These are phyloP conservation scores for Spirogloea muscicola DNA, from an alignment of 139 green algal species.

Conservation along the genomic window DNA sequence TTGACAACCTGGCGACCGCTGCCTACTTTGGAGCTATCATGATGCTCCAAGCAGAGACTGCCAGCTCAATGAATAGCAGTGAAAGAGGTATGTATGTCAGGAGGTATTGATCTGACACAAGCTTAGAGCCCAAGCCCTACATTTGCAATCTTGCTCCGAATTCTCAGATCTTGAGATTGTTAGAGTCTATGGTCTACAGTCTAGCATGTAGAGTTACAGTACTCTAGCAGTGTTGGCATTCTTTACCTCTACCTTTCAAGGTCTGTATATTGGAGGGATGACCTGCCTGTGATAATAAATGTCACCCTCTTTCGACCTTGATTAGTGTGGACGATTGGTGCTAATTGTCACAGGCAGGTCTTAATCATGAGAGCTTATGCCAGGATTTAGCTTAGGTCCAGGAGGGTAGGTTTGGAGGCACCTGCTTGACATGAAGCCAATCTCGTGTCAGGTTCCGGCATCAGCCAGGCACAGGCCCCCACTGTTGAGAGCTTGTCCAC, in stretches of 20 bases:
- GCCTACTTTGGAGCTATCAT: constrained; percentile 36
- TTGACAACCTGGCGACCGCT: constrained; percentile 45
- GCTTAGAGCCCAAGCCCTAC: too few relatives aligned
- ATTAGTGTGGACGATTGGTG: too few relatives aligned
- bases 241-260: too few relatives aligned
- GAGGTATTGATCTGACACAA: too few relatives aligned
- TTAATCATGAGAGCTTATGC: too few relatives aligned
- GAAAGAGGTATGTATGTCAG: background rate
- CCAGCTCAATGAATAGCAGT: background rate
- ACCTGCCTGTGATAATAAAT: too few relatives aligned
- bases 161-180: background rate
- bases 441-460: background rate
- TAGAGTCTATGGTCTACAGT: background rate
- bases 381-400: too few relatives aligned
- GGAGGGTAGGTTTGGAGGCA: background rate
- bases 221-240: too few relatives aligned
- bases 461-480: background rate
- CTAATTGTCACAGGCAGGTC: too few relatives aligned
- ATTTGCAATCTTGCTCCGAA: background rate
- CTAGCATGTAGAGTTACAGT: too few relatives aligned
- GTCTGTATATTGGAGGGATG: too few relatives aligned
- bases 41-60: background rate
- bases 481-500: background rate
- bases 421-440: background rate
- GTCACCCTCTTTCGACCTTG: too few relatives aligned